These are phyloP conservation scores for Zygosaccharomyces pseudorouxii DNA, from an alignment of 805 yeast genomes.

Conservation along the genomic window DNA sequence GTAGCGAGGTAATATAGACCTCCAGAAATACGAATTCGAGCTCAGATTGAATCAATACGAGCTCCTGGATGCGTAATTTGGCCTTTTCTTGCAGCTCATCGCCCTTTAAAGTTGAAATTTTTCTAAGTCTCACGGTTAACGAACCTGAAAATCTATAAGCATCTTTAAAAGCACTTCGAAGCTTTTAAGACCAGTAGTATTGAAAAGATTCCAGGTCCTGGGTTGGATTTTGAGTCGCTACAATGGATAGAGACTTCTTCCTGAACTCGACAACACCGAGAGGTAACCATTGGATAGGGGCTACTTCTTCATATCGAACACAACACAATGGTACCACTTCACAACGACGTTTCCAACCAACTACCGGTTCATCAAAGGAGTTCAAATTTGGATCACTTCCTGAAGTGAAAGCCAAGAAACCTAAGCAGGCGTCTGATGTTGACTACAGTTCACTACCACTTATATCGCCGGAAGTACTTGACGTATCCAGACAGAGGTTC, in stretches of 20 bases:
- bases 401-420: slow-evolving; percentile 1
- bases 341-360: slow-evolving; percentile 17
- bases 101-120: neutral
- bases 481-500: slow-evolving; percentile 71
- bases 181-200: neutral
- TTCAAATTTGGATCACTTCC: slow-evolving; percentile 1
- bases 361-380: slow-evolving; percentile 1
- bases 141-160: slow-evolving; percentile 5
- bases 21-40: neutral
- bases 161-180: slow-evolving; percentile 1
- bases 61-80: neutral
- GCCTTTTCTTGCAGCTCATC: neutral
- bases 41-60: neutral
- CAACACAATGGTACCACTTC: slow-evolving; percentile 4
- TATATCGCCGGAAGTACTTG: slow-evolving; percentile 63
- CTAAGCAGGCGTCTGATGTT: neutral
- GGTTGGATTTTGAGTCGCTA: slow-evolving; percentile 2
- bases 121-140: neutral
- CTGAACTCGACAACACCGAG: slow-evolving; percentile 25
- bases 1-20: neutral
- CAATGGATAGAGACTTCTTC: slow-evolving; percentile 14
- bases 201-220: neutral
- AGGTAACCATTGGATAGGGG: slow-evolving; percentile 32
- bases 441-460: slow-evolving; percentile 34
- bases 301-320: slow-evolving; percentile 15